phyloP scores from a whole-genome alignment of 176 grass and related monocot genomes.

The Themeda triandra region DNA sequence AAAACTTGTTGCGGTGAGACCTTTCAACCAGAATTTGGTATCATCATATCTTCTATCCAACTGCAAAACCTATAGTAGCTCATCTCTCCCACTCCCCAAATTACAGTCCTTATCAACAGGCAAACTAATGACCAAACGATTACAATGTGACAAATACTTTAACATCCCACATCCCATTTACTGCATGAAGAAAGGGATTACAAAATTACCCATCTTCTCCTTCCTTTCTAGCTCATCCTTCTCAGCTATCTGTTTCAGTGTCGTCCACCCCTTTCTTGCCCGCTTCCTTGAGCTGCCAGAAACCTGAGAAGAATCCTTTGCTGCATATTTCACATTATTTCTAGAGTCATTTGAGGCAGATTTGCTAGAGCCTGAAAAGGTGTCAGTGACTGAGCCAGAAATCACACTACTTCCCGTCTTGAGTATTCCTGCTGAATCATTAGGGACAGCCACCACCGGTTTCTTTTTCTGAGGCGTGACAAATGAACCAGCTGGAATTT shows the following conservation, averaged over 20 bases:
- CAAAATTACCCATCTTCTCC: constrained; percentile 54
- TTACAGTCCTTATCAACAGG: not conserved
- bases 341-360: not conserved
- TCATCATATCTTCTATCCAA: too few relatives aligned
- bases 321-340: constrained; percentile 12
- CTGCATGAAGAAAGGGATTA: constrained; percentile 55
- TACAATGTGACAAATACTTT: not conserved
- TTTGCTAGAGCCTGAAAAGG: not conserved
- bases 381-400: constrained; percentile 18
- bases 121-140: not conserved
- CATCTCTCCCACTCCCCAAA: not conserved
- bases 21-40: not conserved
- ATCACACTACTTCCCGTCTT: constrained; percentile 15
- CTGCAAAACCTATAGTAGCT: not conserved
- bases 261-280: constrained; percentile 70
- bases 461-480: constrained; percentile 33
- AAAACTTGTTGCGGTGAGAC: not conserved
- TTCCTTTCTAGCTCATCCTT: constrained; percentile 51
- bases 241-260: constrained; percentile 71
- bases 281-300: constrained; percentile 59
- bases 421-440: constrained; percentile 17
- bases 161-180: not conserved
- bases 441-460: not conserved
- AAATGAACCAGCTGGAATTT: constrained; percentile 13
- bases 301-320: not conserved